These are phyloP conservation scores for Luffa acutangula DNA, from an alignment of 306 rosid genomes.

Conservation along the genomic window DNA sequence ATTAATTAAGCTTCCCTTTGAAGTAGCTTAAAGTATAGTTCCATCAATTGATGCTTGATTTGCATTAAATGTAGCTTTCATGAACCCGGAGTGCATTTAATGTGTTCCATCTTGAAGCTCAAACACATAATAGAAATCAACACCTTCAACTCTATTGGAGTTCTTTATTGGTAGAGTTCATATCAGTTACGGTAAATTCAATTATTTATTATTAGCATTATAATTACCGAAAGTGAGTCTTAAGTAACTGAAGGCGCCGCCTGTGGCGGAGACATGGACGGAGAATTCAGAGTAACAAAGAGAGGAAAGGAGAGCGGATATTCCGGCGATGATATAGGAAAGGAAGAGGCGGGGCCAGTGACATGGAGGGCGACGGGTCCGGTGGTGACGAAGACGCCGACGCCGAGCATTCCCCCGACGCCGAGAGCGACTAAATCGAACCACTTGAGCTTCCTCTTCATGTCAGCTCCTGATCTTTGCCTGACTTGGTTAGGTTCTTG, in stretches of 20 bases:
- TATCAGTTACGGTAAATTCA: no score
- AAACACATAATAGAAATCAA: no score
- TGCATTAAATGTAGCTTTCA: no score
- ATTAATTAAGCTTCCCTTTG: no score
- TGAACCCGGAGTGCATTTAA: no score
- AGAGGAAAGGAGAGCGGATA: constrained; percentile 85
- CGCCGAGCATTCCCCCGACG: constrained; percentile 96
- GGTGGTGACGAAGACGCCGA: constrained; percentile 89
- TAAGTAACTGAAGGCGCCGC: constrained; percentile 91
- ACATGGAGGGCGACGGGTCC: constrained; percentile 46
- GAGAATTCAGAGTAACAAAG: constrained; percentile 87
- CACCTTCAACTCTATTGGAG: no score
- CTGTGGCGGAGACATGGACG: constrained; percentile 87
- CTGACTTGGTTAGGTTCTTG: constrained; percentile 81
- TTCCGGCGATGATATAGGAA: constrained; percentile 76
- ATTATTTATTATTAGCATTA: neutral
- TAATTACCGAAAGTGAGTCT: constrained; percentile 71
- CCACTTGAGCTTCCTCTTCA: constrained; percentile 84
- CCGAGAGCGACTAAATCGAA: constrained; percentile 77
- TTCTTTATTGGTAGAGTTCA: no score
- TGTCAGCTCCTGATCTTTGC: constrained; percentile 82
- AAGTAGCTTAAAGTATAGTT: no score
- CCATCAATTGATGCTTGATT: no score
- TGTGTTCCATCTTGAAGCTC: no score
- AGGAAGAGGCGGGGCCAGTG: constrained; percentile 80